Base-by-base conservation (phyloP, 768 basidiomycete genomes). In the Pseudohyphozyma bogoriensis region DNA sequence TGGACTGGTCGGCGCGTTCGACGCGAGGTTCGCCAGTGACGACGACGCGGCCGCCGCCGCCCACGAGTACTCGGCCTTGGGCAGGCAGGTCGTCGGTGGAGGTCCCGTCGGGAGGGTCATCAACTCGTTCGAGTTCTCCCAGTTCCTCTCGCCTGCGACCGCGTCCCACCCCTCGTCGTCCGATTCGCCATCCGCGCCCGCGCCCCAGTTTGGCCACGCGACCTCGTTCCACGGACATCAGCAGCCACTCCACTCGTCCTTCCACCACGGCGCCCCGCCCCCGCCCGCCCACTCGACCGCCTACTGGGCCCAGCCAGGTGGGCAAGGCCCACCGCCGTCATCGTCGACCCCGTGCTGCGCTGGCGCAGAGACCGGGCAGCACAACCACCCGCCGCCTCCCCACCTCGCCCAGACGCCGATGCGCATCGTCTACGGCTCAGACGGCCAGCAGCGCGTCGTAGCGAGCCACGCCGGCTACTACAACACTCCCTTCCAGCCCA, bases 401-500 rank as follows among this genome's bases (percentile, higher is more conserved):
- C 2, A 28, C 24, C 5, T 26, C 2, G 13, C 49, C 8, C 45
- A 31, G 29, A 13, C 20, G 33, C 33, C 33, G 18, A 35, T 24
- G 15, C 36, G 51, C 51, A 28, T 39, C 36, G 24, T 52, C 51
- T 35, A 51, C 50, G 51, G 22, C 9, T 12, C 51, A 4, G 47
- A 49, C 26, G 47, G 47, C 3, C 24, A 35, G 36, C 36, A 37
- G n/a, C 35, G 50, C 33, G 11, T 51, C 32, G 12, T 24, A n/a
- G 1, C 46, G 16, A 31, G 31, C 31, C 47, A 50, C 49, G n/a
- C 31, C n/a, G n/a, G n/a, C n/a, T n/a, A n/a, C 12, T 36, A 36
- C 42, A 54, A 59, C 58, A 2, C 57, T 33, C 51, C 58, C 20
- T 49, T 47, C 37, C 36, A 37, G 40, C 18, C 29, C 45, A 22